Base-by-base conservation (phyloP, 2,329 filamentous ascomycete species). In the Fusarium metavorans region DNA sequence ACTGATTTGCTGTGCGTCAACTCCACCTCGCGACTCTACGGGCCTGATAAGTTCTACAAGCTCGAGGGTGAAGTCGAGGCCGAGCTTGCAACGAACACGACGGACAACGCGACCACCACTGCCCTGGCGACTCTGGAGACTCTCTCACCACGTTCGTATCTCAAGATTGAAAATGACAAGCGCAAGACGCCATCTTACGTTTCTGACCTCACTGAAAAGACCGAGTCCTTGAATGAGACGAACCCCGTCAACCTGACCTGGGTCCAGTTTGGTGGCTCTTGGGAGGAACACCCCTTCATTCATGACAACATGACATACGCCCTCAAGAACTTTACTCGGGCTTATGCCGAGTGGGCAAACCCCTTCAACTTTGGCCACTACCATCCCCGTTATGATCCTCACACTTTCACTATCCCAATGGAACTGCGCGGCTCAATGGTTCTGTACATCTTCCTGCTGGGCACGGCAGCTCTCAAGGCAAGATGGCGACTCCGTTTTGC, bases 331-430 rank as follows among this genome's bases (percentile, higher is more conserved):
- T 85, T 85, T 62, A 82, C 81, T 1, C 74, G 82, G 16, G 78
- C 78, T 1, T 84, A 83, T 34, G 74, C 79, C 1, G 82, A 85
- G 63, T 85, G 83, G 83, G 83, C 82, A 13, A 85, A 85, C 48
- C 82, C 82, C 1, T 85, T 84, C 78, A 83, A 81, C 72, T 84
- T 83, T 57, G 80, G 80, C 7, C 81, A 83, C 34, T 83, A 83
- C 48, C 82, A 84, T 57, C 76, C 82, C 13, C 82, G 83, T 7
- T 84, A 84, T 66, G 83, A 85, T 63, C 83, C 83, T 8, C 83
- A 85, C 61, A 84, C 82, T 0, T 85, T 82, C 54, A 85, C 83
- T 5, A 84, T 85, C 23, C 83, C 83, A 2, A 84, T 84, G 80
- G 83, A 85, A 57, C 76, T 85, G 5, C 82, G 83, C 4, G 83